Base-by-base conservation (phyloP, 2,329 filamentous ascomycete genomes). In the Peltaster fructicola region DNA sequence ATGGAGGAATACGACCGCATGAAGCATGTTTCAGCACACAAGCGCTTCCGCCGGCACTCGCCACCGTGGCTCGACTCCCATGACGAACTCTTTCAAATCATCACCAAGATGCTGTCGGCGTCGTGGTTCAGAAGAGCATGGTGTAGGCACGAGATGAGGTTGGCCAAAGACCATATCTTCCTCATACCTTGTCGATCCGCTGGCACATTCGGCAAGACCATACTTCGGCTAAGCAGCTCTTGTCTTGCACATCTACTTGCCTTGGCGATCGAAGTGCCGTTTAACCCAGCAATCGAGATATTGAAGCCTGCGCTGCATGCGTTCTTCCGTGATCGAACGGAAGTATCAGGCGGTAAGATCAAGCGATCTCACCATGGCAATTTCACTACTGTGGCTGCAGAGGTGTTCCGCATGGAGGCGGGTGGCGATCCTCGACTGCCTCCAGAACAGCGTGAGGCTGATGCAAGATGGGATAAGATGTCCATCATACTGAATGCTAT, bases 101-200 rank as follows among this genome's bases (percentile, higher is more conserved):
- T 43, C 39, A 30, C 47, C 38, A 39, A 52, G 42, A 30, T 57
- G 5, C 34, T 56, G 11, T 40, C 39, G 16, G 56, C 54, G 7
- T 46, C 45, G 3, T 58, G 52, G 51, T 57, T 57, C 32, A 47
- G 48, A 23, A 41, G 54, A 19, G 54, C 54, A 7, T 58, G 54
- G 54, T 58, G 54, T 29, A 37, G 47, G 23, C 52, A 56, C 29
- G 54, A 58, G 37, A 53, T 58, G 50, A 38, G 45, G 14, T 38
- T 55, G 22, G 52, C 47, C 5, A 43, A 45, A 20, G 41, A 45
- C 15, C 52, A 53, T 30, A 38, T 58, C 8, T 57, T 58, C 30
- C 37, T 58, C 0, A 35, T 56, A 4, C 49, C 50, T 8, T 53
- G 48, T 27, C 37, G 39, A 3, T 34, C 38, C 12, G 24, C 35